Conservation (phyloP, 1,284 basidiomycete species). For the Salmacisia buchloeana region DNA sequence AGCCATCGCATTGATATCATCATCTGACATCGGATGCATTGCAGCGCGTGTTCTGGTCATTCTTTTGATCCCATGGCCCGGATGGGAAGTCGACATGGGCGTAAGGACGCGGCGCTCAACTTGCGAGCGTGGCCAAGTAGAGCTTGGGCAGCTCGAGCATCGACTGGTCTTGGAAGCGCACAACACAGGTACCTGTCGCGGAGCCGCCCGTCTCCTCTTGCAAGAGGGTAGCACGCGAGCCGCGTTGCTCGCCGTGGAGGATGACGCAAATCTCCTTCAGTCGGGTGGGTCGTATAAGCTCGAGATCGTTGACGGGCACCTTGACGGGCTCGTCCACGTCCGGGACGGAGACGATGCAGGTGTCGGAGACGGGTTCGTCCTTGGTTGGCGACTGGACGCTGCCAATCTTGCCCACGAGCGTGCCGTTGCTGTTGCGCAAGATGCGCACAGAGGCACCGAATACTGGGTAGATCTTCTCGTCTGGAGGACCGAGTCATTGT, state of each 20-base stretch:
- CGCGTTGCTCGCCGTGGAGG: neutral
- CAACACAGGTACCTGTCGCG: neutral
- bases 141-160: slow-evolving; percentile 5
- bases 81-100: too few species aligned
- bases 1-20: too few species aligned
- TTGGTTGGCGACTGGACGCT: neutral
- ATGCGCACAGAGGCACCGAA: neutral
- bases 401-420: neutral
- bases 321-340: neutral
- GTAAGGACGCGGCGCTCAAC: too few species aligned
- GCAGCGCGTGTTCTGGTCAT: too few species aligned
- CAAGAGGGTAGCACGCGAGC: neutral
- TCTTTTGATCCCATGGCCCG: too few species aligned
- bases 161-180: neutral
- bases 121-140: neutral
- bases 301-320: neutral
- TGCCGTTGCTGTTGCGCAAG: neutral
- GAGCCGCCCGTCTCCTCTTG: neutral
- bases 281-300: neutral
- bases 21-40: too few species aligned
- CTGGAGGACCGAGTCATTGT: neutral
- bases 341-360: neutral
- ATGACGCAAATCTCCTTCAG: slow-evolving; percentile 8
- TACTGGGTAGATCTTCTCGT: neutral
- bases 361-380: neutral